Conservation (phyloP, 768 basidiomycete genomes). For the Tricholoma flavovirens region DNA sequence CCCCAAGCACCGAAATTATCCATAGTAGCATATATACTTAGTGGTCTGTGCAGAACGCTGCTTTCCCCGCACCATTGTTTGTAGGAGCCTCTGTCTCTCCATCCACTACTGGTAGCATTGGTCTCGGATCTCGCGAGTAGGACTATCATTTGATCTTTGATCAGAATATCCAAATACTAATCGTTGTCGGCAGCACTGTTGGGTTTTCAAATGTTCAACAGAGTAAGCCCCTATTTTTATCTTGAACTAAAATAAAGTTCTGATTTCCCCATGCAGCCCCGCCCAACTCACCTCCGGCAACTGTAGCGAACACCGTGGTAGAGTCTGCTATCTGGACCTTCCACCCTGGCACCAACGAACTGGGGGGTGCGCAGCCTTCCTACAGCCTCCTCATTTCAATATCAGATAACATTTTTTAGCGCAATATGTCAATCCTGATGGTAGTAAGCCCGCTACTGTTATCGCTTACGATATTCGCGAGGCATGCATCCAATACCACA, state of each 20-base stretch:
- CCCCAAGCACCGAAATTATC: neutral
- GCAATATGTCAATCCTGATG: conserved; percentile 41
- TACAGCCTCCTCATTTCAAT: neutral
- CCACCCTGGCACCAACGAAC: conserved; percentile 29
- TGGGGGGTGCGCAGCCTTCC: conserved; percentile 29
- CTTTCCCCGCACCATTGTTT: conserved; percentile 31
- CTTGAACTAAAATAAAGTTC: neutral
- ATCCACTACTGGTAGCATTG: conserved; percentile 4
- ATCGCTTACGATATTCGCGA: conserved; percentile 34
- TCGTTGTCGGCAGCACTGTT: conserved; percentile 21
- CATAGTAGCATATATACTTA: neutral
- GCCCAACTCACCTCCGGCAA: conserved; percentile 25
- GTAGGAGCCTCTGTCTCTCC: conserved; percentile 29
- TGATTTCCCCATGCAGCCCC: conserved; percentile 21
- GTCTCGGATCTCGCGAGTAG: conserved; percentile 16
- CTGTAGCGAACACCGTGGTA: conserved; percentile 14
- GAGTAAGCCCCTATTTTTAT: conserved; percentile 21
- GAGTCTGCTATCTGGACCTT: conserved; percentile 47
- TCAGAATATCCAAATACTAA: neutral
- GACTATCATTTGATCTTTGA: neutral
- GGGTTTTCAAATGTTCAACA: conserved; percentile 30
- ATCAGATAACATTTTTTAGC: conserved; percentile 22
- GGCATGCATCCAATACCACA: conserved; percentile 11
- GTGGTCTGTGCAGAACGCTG: conserved; percentile 27
- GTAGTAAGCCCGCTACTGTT: conserved; percentile 29